Conservation (phyloP, 371 early-diverging fungal genomes). For the Mortierella sp. region DNA sequence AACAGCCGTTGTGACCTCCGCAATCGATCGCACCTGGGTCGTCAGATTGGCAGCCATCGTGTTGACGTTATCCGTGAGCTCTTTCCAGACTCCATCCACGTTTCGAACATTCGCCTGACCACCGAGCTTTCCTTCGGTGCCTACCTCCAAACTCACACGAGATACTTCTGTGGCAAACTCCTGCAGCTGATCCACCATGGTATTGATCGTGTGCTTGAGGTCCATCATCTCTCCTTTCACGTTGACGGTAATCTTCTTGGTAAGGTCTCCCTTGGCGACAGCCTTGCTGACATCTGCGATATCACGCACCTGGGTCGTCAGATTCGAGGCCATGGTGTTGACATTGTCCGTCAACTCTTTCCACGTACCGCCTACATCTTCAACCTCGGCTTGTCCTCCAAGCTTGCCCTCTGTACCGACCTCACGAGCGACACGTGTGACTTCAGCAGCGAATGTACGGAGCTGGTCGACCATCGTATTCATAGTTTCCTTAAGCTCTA, state of each 20-base stretch:
- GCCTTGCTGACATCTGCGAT: constrained; percentile 74
- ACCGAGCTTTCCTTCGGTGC: constrained; percentile 72
- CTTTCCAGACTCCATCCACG: constrained; percentile 66
- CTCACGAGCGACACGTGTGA: constrained; percentile 72
- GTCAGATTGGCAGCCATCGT: constrained; percentile 63
- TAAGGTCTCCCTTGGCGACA: constrained; percentile 77
- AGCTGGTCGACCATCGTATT: constrained; percentile 76
- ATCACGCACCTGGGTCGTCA: constrained; percentile 75
- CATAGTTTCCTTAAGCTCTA: constrained; percentile 66
- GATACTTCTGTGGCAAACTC: constrained; percentile 76
- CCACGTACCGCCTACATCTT: constrained; percentile 78
- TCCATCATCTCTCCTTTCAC: constrained; percentile 72
- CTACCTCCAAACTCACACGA: constrained; percentile 70
- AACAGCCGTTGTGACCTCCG: constrained; percentile 57
- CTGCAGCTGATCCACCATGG: constrained; percentile 64
- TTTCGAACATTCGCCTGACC: constrained; percentile 73
- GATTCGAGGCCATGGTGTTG: constrained; percentile 74
- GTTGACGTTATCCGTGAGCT: constrained; percentile 66
- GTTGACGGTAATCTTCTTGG: constrained; percentile 71
- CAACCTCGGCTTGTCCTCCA: constrained; percentile 70
- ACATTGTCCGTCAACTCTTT: constrained; percentile 76
- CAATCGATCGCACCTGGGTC: constrained; percentile 55
- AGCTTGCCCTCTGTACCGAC: constrained; percentile 75
- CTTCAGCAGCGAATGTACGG: constrained; percentile 63
- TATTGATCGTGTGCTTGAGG: constrained; percentile 77